Percentiles rank a stretch among this genome's conserved stretches.
phyloP scores from a whole-genome alignment of 352 stramenopile genomes.

The Globisporangium spiculum region DNA sequence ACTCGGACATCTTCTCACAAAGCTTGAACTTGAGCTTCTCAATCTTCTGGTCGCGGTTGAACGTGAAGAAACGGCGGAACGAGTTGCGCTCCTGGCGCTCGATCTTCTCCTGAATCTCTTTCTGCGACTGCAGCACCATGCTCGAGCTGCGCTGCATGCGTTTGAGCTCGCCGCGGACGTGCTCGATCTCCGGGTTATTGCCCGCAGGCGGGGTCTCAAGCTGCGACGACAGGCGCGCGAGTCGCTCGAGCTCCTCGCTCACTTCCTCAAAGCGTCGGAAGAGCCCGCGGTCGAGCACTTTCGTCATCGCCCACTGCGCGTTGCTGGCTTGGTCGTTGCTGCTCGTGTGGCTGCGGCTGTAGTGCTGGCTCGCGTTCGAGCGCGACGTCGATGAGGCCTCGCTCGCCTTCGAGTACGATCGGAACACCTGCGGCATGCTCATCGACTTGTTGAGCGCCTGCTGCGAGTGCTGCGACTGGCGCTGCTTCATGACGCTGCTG shows the following conservation, averaged over 20 bases:
- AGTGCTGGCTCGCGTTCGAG: conserved; percentile 7
- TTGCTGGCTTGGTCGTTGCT: conserved; percentile 2
- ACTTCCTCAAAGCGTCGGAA: conserved; percentile 61
- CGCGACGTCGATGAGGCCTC: conserved; percentile 6
- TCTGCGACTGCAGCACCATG: conserved; percentile 45
- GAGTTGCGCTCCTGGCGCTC: conserved; percentile 56
- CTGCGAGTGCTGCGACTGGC: background rate
- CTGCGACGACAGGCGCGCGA: conserved; percentile 34
- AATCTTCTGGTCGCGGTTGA: conserved; percentile 48
- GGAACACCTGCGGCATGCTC: conserved; percentile 20
- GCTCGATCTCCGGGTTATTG: conserved; percentile 31
- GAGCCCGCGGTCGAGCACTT: conserved; percentile 47
- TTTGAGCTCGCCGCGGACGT: conserved; percentile 39
- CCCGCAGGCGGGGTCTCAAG: conserved; percentile 19
- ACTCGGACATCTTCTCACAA: conserved; percentile 50
- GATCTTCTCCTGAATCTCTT: conserved; percentile 64
- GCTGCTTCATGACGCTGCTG: background rate
- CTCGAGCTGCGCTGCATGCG: conserved; percentile 40
- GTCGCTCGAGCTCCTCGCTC: conserved; percentile 38
- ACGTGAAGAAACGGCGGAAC: conserved; percentile 52
- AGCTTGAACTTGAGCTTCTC: conserved; percentile 59
- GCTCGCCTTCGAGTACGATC: conserved; percentile 8
- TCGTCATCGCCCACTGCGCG: conserved; percentile 9
- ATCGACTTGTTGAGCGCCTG: conserved; percentile 2
- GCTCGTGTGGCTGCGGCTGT: conserved; percentile 4